Conservation (phyloP, 768 basidiomycete species). For the Leccinum fibrillosum region DNA sequence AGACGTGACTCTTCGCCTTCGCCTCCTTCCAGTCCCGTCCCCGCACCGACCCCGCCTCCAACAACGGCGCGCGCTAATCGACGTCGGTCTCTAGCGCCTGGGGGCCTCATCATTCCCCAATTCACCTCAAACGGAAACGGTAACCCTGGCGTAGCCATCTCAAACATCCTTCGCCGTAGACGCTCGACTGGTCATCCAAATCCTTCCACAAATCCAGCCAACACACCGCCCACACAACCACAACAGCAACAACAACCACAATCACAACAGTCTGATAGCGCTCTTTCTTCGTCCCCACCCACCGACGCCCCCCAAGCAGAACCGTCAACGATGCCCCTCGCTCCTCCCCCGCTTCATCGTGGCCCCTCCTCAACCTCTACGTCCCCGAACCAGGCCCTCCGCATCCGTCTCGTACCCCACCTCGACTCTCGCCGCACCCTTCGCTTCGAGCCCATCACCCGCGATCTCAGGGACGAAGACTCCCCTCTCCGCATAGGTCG, state of each 20-base stretch:
- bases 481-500: slow-evolving; percentile 82
- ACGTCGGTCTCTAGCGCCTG: slow-evolving; percentile 39
- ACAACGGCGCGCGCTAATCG: slow-evolving; percentile 27
- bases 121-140: slow-evolving; percentile 29
- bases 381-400: slow-evolving; percentile 43
- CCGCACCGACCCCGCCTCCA: slow-evolving; percentile 20
- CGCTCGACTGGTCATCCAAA: slow-evolving; percentile 59
- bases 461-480: slow-evolving; percentile 74
- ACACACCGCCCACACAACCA: background rate
- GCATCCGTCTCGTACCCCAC: slow-evolving; percentile 93
- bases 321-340: slow-evolving; percentile 17
- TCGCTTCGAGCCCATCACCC: slow-evolving; percentile 87
- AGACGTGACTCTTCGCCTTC: slow-evolving; percentile 40
- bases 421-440: slow-evolving; percentile 87
- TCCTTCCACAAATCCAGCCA: slow-evolving; percentile 5
- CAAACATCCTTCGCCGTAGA: slow-evolving; percentile 63
- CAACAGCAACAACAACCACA: too few species aligned
- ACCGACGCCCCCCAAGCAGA: background rate
- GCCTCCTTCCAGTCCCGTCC: slow-evolving; percentile 39
- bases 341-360: slow-evolving; percentile 20
- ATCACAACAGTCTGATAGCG: background rate
- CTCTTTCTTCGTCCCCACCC: slow-evolving; percentile 16
- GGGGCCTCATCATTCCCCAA: slow-evolving; percentile 34
- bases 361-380: slow-evolving; percentile 17
- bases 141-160: slow-evolving; percentile 33